Evolutionary conservation across 2,329 filamentous ascomycete genomes (phyloP), one percentile per base, ranked within the genome.

Genomic region (Aspergillus floridensis): DNA sequence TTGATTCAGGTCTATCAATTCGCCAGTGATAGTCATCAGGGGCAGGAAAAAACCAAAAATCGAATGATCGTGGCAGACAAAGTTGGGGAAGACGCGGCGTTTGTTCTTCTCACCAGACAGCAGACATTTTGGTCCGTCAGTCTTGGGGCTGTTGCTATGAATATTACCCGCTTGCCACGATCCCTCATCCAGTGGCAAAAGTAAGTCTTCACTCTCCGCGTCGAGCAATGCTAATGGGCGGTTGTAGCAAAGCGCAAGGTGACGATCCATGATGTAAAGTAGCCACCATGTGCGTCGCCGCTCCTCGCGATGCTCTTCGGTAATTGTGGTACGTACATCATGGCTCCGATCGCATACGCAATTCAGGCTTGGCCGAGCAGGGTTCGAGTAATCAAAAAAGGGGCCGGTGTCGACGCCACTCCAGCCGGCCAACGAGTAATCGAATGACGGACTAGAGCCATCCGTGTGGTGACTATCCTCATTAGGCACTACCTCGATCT

Each of bases 41-140:
- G 93, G 93, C 49, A 96, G 79, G 78, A 96, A 96, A 77, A 91
- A 96, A 64, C 92, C 92, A 72, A 93, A 96, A 69, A 96, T 92
- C 73, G 90, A 90, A 77, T 93, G 90, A 51, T 92, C 90, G 44
- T 88, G 91, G 75, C 91, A 96, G 72, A 92, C 87, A 68, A 93
- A 95, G 60, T 87, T 84, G 51, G 91, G 89, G n/a, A 92, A 91
- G 65, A 88, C 82, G 44, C 79, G 80, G 55, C 88, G 83, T 65
- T 79, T 74, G 57, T 73, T 72, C 53, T 70, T 70, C 26, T 74
- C 72, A 2, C 72, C 72, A 0, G 73, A 73, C 11, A 71, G 65
- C 2, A 63, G 54, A 53, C 74, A 76, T 29, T 76, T 73, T 0
- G 74, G 74, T 6, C 74, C 74, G 31, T 75, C 72, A 0, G 71